A percentile compares a stretch with the other conserved stretches of the same genome.
Evolutionary conservation across 2,329 filamentous ascomycete species (phyloP).

Genomic region (Aspergillus spinulosporus): DNA sequence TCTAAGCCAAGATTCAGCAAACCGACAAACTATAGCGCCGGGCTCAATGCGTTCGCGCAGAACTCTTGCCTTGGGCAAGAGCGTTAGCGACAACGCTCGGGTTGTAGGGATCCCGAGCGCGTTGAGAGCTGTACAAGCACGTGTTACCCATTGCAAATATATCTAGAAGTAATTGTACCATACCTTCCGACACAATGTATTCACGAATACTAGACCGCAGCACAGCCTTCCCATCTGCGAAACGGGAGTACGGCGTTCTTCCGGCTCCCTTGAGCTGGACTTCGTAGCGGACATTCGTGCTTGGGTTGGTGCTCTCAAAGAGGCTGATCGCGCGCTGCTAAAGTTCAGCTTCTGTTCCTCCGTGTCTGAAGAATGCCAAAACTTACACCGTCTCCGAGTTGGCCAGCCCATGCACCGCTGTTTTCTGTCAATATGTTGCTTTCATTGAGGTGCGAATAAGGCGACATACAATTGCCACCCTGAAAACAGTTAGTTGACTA

Average conservation of each 20-base stretch:
- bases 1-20: constrained; percentile 87
- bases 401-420: constrained; percentile 85
- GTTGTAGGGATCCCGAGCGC: constrained; percentile 84
- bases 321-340: constrained; percentile 78
- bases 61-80: constrained; percentile 72
- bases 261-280: constrained; percentile 94
- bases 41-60: constrained; percentile 79
- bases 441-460: background rate
- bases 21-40: constrained; percentile 87
- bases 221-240: constrained; percentile 94
- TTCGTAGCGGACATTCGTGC: constrained; percentile 74
- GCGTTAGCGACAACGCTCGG: constrained; percentile 76
- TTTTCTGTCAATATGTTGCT: constrained; percentile 41
- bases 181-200: constrained; percentile 85
- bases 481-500: constrained; percentile 23
- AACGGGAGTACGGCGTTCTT: constrained; percentile 89
- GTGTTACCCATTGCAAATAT: background rate
- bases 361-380: background rate
- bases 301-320: constrained; percentile 80
- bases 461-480: constrained; percentile 52
- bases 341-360: constrained; percentile 4
- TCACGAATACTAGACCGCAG: constrained; percentile 90
- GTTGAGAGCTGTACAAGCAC: constrained; percentile 57
- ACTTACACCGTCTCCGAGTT: constrained; percentile 78
- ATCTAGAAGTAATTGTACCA: background rate